phyloP scores from a whole-genome alignment of 305 asterid species.

The Plantago coronopus region DNA sequence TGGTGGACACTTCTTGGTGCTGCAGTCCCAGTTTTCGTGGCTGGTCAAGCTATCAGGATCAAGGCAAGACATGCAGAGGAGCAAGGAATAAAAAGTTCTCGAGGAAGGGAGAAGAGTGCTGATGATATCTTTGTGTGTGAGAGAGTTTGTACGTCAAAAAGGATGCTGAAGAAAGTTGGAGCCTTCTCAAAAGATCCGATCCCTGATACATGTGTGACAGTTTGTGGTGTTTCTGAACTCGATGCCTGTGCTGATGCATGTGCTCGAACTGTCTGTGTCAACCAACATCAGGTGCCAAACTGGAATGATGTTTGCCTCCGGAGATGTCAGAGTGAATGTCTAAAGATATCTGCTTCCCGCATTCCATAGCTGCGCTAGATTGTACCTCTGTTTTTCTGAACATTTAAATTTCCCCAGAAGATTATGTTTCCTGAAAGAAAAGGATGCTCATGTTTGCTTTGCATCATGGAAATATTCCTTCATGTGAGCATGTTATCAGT shows the following conservation, averaged over 20 bases:
- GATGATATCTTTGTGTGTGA: slow-evolving; percentile 92
- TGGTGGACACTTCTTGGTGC: slow-evolving; percentile 92
- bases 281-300: slow-evolving; percentile 92
- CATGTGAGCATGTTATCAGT: neutral
- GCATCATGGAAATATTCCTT: neutral
- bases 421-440: neutral
- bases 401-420: neutral
- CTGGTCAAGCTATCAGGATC: slow-evolving; percentile 76
- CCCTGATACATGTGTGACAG: slow-evolving; percentile 85
- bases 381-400: neutral
- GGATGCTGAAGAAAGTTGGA: slow-evolving; percentile 94
- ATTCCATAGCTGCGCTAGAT: slow-evolving; percentile 28
- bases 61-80: slow-evolving; percentile 69
- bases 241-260: slow-evolving; percentile 98
- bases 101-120: slow-evolving; percentile 77
- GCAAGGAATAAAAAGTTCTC: slow-evolving; percentile 63
- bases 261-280: slow-evolving; percentile 85
- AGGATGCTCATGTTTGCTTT: neutral
- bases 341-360: slow-evolving; percentile 57
- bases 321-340: slow-evolving; percentile 92
- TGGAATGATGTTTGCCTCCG: slow-evolving; percentile 94
- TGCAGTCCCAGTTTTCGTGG: slow-evolving; percentile 67
- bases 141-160: slow-evolving; percentile 89
- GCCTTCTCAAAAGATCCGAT: slow-evolving; percentile 91
- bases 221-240: slow-evolving; percentile 89